Evolutionary conservation across 2,329 filamentous ascomycete genomes (phyloP).

Genomic region (Aspergillus glaucus): DNA sequence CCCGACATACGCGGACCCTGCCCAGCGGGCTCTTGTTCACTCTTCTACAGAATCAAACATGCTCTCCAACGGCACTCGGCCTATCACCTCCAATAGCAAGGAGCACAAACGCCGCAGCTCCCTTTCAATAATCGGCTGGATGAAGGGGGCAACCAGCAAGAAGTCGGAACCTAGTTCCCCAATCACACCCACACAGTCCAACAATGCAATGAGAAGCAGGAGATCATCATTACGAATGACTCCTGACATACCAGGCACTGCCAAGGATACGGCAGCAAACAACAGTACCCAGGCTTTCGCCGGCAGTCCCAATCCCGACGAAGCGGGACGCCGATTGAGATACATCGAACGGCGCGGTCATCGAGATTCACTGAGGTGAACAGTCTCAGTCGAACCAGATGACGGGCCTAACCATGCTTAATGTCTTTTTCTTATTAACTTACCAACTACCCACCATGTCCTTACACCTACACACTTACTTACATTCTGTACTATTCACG

Average conservation of each 20-base stretch:
- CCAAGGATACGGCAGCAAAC: slow-evolving; percentile 8
- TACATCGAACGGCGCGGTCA: slow-evolving; percentile 27
- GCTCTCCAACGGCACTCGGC: slow-evolving; percentile 9
- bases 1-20: slow-evolving; percentile 8
- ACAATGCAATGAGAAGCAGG: slow-evolving; percentile 7
- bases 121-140: slow-evolving; percentile 34
- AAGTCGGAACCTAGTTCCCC: slow-evolving; percentile 12
- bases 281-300: slow-evolving; percentile 11
- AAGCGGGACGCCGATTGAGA: slow-evolving; percentile 18
- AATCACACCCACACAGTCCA: slow-evolving; percentile 1
- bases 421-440: too few relatives aligned
- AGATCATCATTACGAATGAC: slow-evolving; percentile 11
- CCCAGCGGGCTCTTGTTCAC: slow-evolving; percentile 16
- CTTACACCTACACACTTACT: background rate
- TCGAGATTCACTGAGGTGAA: slow-evolving; percentile 6
- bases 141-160: slow-evolving; percentile 27
- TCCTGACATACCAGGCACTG: slow-evolving; percentile 8
- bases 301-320: slow-evolving; percentile 9
- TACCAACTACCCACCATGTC: too few relatives aligned
- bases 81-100: slow-evolving; percentile 6
- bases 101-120: slow-evolving; percentile 35
- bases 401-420: background rate
- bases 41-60: slow-evolving; percentile 22
- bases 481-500: background rate
- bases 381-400: too few relatives aligned